A percentile compares a stretch with the other conserved stretches of the same genome.
These are phyloP conservation scores for Fusarium citri DNA, from an alignment of 2,329 filamentous ascomycete species.

Conservation along the genomic window DNA sequence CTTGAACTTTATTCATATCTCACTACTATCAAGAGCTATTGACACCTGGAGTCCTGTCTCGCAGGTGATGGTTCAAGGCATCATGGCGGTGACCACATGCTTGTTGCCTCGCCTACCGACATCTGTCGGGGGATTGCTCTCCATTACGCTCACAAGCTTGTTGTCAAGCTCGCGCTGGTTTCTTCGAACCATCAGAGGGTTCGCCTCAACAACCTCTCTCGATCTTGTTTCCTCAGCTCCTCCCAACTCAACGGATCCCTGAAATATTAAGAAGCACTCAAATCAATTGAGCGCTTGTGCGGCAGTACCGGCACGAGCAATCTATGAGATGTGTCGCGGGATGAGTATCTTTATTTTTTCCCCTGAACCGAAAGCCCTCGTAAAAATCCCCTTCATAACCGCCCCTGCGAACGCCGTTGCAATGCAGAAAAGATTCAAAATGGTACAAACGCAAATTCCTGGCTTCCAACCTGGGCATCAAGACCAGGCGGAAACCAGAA, in stretches of 20 bases:
- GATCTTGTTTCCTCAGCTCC: slow-evolving; percentile 22
- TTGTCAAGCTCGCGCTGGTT: slow-evolving; percentile 10
- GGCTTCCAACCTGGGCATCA: slow-evolving; percentile 27
- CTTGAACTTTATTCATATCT: slow-evolving; percentile 38
- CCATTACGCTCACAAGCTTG: slow-evolving; percentile 9
- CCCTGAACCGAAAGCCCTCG: slow-evolving; percentile 49
- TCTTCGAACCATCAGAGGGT: slow-evolving; percentile 20
- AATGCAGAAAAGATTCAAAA: slow-evolving; percentile 60
- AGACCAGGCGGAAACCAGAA: slow-evolving; percentile 39
- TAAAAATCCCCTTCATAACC: slow-evolving; percentile 46
- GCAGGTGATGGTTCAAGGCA: slow-evolving; percentile 7
- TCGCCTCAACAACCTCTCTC: slow-evolving; percentile 14
- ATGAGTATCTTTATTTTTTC: slow-evolving; percentile 53
- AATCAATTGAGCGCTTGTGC: slow-evolving; percentile 44
- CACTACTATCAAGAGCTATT: slow-evolving; percentile 23
- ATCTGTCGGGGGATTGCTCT: slow-evolving; percentile 9
- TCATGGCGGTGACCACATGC: slow-evolving; percentile 1
- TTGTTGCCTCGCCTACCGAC: slow-evolving; percentile 2
- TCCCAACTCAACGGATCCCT: slow-evolving; percentile 42
- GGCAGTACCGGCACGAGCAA: slow-evolving; percentile 49
- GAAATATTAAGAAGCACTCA: slow-evolving; percentile 50
- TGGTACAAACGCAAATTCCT: slow-evolving; percentile 52
- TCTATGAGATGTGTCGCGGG: slow-evolving; percentile 55
- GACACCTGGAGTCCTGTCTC: slow-evolving; percentile 8
- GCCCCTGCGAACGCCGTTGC: slow-evolving; percentile 67